These are phyloP conservation scores for Noccaea caerulescens DNA, from an alignment of 345 rosid species.

Conservation along the genomic window DNA sequence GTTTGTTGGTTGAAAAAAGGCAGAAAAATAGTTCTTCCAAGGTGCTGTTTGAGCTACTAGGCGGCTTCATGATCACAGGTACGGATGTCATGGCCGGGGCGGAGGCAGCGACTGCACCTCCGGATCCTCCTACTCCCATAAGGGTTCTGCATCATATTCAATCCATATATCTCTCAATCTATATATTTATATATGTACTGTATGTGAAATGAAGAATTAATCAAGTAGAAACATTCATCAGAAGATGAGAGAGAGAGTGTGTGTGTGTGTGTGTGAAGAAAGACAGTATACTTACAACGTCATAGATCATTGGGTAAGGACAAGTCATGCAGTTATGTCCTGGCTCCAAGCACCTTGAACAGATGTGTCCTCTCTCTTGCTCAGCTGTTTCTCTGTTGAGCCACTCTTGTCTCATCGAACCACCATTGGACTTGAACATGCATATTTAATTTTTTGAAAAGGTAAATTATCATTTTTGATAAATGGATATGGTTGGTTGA, in stretches of 20 bases:
- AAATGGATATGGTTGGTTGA: neutral
- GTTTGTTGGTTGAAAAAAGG: neutral
- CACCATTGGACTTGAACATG: neutral
- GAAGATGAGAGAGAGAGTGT: neutral
- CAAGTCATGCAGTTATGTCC: conserved; percentile 29
- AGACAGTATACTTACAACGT: conserved; percentile 17
- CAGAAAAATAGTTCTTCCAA: neutral
- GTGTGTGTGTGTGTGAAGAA: neutral
- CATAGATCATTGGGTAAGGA: conserved; percentile 31
- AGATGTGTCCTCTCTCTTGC: conserved; percentile 1
- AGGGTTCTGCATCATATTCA: conserved; percentile 21
- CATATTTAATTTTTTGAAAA: neutral
- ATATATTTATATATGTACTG: neutral
- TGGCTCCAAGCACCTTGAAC: conserved; percentile 27
- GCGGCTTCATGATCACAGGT: neutral
- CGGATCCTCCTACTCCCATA: neutral
- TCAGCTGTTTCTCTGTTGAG: conserved; percentile 19
- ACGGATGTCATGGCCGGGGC: conserved; percentile 19
- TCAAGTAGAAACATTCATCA: neutral
- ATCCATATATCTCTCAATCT: neutral
- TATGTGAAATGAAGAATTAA: neutral
- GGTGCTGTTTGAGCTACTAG: neutral
- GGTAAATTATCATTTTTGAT: neutral
- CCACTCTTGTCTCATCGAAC: neutral
- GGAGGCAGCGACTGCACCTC: conserved; percentile 31